Conservation (phyloP, 2,329 filamentous ascomycete species). For the Calycina marina region DNA sequence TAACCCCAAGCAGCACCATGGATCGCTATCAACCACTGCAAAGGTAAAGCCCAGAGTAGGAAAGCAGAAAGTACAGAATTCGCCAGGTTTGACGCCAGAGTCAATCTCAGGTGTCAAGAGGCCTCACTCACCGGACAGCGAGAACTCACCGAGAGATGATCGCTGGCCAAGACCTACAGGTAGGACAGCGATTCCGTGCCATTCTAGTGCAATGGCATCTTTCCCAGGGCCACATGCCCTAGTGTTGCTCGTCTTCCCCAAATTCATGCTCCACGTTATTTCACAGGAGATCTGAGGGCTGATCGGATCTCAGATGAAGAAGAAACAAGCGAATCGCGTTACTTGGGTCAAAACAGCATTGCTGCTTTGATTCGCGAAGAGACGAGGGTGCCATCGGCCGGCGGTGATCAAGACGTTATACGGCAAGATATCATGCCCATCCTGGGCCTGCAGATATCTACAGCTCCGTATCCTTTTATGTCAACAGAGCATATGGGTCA, state of each 20-base stretch:
- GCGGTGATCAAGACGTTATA: constrained; percentile 33
- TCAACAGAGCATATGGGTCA: constrained; percentile 45
- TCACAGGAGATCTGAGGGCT: constrained; percentile 2
- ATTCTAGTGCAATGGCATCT: background rate
- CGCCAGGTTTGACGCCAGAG: constrained; percentile 8
- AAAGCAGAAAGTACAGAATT: too few species aligned
- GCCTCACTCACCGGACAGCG: constrained; percentile 17
- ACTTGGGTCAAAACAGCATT: constrained; percentile 54
- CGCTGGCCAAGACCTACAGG: constrained; percentile 21
- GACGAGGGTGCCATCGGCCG: constrained; percentile 30
- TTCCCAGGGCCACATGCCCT: background rate
- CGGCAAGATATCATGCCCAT: constrained; percentile 52
- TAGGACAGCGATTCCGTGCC: constrained; percentile 6
- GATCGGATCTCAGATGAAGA: constrained; percentile 29
- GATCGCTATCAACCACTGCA: too few species aligned
- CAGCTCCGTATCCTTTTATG: constrained; percentile 51
- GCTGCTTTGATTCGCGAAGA: constrained; percentile 50
- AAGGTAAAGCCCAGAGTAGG: too few species aligned
- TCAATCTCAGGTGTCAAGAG: constrained; percentile 16
- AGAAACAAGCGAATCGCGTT: constrained; percentile 40
- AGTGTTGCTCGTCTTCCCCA: background rate
- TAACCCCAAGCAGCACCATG: constrained; percentile 51
- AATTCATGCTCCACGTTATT: background rate
- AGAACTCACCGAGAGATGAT: constrained; percentile 16
- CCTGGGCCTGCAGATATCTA: constrained; percentile 46